Evolutionary conservation across 2,329 filamentous ascomycete genomes (phyloP).

Genomic region (Penicillium vulpinum): DNA sequence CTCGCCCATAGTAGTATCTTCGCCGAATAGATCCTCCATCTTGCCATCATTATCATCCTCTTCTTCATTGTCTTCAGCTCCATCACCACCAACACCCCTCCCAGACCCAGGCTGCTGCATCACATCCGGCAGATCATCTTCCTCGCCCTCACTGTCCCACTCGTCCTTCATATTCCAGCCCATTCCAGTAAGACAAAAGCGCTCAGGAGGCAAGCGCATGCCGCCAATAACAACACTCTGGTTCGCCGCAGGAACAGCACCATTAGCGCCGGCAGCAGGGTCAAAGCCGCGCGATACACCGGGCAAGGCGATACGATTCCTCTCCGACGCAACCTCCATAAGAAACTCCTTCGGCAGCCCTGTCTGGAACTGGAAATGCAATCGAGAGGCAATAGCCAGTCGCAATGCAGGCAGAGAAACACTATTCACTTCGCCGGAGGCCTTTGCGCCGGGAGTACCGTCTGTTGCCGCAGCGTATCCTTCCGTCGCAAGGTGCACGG

Average conservation of each 20-base stretch:
- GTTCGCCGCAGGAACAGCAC: constrained; percentile 24
- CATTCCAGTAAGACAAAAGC: constrained; percentile 60
- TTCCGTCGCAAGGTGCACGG: constrained; percentile 53
- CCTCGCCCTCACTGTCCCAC: constrained; percentile 58
- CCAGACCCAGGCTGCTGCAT: constrained; percentile 20
- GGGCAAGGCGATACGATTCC: constrained; percentile 56
- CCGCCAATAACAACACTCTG: constrained; percentile 50
- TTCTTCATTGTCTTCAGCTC: constrained; percentile 35
- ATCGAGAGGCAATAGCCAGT: constrained; percentile 60
- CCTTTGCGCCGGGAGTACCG: constrained; percentile 35
- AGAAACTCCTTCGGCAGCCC: constrained; percentile 63
- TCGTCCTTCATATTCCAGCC: constrained; percentile 60
- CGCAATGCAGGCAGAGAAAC: constrained; percentile 60
- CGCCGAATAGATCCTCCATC: constrained; percentile 52
- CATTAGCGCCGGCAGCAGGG: constrained; percentile 23
- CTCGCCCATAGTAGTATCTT: constrained; percentile 42
- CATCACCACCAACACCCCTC: constrained; percentile 34
- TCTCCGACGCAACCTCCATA: constrained; percentile 57
- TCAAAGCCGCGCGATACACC: constrained; percentile 55
- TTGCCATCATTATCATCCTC: constrained; percentile 49
- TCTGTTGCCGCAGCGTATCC: constrained; percentile 48
- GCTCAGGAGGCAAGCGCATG: constrained; percentile 61
- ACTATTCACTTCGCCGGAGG: constrained; percentile 48
- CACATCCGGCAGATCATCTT: constrained; percentile 36
- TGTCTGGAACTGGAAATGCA: constrained; percentile 61